Evolutionary conservation across 345 rosid species (phyloP).

Genomic region (Odontarrhena argentea): DNA sequence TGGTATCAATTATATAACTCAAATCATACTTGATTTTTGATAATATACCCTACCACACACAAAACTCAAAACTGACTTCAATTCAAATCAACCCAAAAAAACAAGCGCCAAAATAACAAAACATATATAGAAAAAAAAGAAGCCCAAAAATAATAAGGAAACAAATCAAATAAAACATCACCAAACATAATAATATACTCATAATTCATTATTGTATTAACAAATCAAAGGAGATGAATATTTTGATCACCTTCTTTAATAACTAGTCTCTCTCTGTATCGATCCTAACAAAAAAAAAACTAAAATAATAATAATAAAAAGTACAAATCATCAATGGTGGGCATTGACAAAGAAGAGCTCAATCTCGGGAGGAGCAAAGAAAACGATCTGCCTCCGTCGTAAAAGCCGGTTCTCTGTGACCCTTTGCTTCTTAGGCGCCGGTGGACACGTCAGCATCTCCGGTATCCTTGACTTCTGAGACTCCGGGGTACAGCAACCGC

Average conservation of each 20-base stretch:
- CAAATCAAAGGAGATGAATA: slow-evolving; percentile 33
- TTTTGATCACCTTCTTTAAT: slow-evolving; percentile 12
- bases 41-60: slow-evolving; percentile 36
- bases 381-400: slow-evolving; percentile 71
- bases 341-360: slow-evolving; percentile 90
- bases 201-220: slow-evolving; percentile 34
- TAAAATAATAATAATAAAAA: neutral
- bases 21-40: slow-evolving; percentile 19
- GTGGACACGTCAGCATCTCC: slow-evolving; percentile 78
- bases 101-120: slow-evolving; percentile 38
- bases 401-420: slow-evolving; percentile 46
- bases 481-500: slow-evolving; percentile 74
- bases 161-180: slow-evolving; percentile 6
- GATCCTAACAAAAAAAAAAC: slow-evolving; percentile 23
- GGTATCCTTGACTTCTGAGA: slow-evolving; percentile 78
- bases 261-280: slow-evolving; percentile 30
- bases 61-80: slow-evolving; percentile 41
- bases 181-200: slow-evolving; percentile 33
- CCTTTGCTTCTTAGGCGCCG: slow-evolving; percentile 93
- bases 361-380: slow-evolving; percentile 90
- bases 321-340: slow-evolving; percentile 27
- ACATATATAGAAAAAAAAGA: neutral
- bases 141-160: neutral
- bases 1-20: slow-evolving; percentile 22
- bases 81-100: slow-evolving; percentile 38